Conservation (phyloP, 140 eudicot genomes). For the Cichorium intybus region DNA sequence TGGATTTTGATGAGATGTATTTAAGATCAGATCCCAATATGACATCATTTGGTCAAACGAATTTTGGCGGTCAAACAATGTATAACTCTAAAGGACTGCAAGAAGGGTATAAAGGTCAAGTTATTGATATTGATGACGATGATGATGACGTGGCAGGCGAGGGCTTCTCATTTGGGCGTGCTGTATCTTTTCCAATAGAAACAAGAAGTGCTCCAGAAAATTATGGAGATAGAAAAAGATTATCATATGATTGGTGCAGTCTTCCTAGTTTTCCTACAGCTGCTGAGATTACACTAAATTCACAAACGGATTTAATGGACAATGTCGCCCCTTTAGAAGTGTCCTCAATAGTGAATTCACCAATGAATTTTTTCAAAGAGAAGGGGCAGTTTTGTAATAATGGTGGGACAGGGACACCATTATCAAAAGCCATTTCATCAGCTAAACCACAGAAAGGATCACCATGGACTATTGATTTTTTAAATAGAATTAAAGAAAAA, state of each 20-base stretch:
- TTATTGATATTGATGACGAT: constrained; percentile 58
- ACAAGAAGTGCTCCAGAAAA: constrained; percentile 20
- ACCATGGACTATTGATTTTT: constrained; percentile 94
- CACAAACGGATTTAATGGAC: constrained; percentile 27
- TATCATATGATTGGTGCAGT: constrained; percentile 39
- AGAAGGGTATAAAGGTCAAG: constrained; percentile 55
- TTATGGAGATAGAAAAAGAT: constrained; percentile 26
- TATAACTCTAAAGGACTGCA: constrained; percentile 23
- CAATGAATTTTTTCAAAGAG: constrained; percentile 27
- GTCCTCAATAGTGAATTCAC: constrained; percentile 22
- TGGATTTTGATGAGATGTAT: constrained; percentile 35
- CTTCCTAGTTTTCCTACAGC: constrained; percentile 43
- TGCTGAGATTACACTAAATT: constrained; percentile 38
- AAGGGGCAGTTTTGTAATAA: constrained; percentile 22
- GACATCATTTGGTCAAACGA: constrained; percentile 34
- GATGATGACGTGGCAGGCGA: constrained; percentile 36
- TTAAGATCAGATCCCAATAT: constrained; percentile 27
- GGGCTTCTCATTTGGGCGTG: constrained; percentile 14
- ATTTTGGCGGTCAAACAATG: constrained; percentile 16
- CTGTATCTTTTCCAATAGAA: constrained; percentile 27
- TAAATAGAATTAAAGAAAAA: constrained; percentile 81
- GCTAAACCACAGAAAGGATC: constrained; percentile 61
- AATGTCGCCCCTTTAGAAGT: constrained; percentile 21
- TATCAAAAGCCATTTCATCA: constrained; percentile 67
- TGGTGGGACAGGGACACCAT: constrained; percentile 48